Conservation (phyloP, 164 flowering plant species). For the Paratinospora sagittata region DNA sequence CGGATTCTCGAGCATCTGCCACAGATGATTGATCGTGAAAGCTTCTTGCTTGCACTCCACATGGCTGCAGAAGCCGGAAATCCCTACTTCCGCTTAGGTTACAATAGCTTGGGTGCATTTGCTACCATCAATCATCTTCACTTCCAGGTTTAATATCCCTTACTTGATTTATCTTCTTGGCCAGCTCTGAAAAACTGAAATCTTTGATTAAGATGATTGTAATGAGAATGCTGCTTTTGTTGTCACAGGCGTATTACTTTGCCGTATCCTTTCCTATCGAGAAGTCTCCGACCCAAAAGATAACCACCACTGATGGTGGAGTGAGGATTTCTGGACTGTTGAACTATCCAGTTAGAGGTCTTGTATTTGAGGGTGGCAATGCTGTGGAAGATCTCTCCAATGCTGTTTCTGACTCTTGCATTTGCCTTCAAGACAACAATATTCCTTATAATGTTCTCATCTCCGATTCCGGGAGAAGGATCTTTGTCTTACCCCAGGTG, state of each 20-base stretch:
- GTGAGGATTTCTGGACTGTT: slow-evolving; percentile 47
- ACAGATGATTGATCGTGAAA: slow-evolving; percentile 65
- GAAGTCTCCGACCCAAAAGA: slow-evolving; percentile 47
- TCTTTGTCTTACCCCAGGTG: slow-evolving; percentile 84
- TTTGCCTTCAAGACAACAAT: slow-evolving; percentile 65
- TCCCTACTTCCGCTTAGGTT: slow-evolving; percentile 81
- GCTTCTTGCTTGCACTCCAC: slow-evolving; percentile 72
- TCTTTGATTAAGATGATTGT: slow-evolving; percentile 6
- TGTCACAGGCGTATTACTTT: slow-evolving; percentile 69
- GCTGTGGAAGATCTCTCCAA: slow-evolving; percentile 45
- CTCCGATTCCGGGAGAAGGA: slow-evolving; percentile 53
- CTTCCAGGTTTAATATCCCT: slow-evolving; percentile 49
- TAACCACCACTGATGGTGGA: slow-evolving; percentile 21
- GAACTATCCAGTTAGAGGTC: slow-evolving; percentile 69
- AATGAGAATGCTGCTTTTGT: slow-evolving; percentile 44
- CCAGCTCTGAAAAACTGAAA: slow-evolving; percentile 46
- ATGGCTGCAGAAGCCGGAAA: slow-evolving; percentile 72
- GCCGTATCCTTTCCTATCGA: slow-evolving; percentile 62
- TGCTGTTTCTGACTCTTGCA: slow-evolving; percentile 53
- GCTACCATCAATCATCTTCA: slow-evolving; percentile 95
- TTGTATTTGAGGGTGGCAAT: slow-evolving; percentile 73
- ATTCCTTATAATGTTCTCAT: slow-evolving; percentile 79
- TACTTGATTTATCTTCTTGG: slow-evolving; percentile 57
- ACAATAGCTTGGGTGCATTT: slow-evolving; percentile 95
- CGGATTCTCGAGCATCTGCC: slow-evolving; percentile 63